These are phyloP conservation scores for Delphinella strobiligena DNA, from an alignment of 2,329 filamentous ascomycete species.

Conservation along the genomic window DNA sequence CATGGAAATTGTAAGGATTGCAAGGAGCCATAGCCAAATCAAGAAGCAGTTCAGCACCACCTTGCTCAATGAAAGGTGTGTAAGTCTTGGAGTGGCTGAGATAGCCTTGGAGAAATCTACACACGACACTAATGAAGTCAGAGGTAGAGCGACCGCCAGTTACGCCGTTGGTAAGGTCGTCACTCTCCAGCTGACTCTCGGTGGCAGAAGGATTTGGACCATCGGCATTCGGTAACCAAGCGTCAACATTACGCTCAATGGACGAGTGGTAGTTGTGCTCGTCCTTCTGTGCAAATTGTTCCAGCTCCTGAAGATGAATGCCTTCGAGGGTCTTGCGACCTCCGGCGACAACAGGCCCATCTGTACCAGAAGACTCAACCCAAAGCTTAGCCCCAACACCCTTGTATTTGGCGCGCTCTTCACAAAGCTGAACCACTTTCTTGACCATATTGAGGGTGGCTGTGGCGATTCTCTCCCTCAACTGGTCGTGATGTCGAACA, in stretches of 20 bases:
- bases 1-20: conserved; percentile 61
- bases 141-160: conserved; percentile 10
- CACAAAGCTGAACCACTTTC: conserved; percentile 63
- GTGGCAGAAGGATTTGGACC: background rate
- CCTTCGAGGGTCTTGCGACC: conserved; percentile 34
- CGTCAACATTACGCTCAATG: background rate
- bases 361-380: conserved; percentile 36
- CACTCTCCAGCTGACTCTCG: conserved; percentile 8
- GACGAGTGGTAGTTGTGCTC: conserved; percentile 4
- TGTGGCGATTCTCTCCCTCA: conserved; percentile 69
- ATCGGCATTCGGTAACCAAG: no score
- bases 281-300: background rate
- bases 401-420: conserved; percentile 52
- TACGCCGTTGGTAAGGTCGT: conserved; percentile 7
- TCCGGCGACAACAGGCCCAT: conserved; percentile 48
- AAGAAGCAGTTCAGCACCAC: conserved; percentile 72
- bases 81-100: conserved; percentile 64
- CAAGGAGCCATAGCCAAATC: conserved; percentile 76
- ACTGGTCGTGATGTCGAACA: conserved; percentile 76
- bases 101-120: conserved; percentile 67
- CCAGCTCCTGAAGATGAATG: conserved; percentile 1
- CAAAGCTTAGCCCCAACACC: conserved; percentile 73
- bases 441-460: conserved; percentile 84
- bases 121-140: conserved; percentile 50
- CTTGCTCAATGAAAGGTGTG: conserved; percentile 59